These are phyloP conservation scores for Eudorina sp. DNA, from an alignment of 139 green algal species.

Conservation along the genomic window DNA sequence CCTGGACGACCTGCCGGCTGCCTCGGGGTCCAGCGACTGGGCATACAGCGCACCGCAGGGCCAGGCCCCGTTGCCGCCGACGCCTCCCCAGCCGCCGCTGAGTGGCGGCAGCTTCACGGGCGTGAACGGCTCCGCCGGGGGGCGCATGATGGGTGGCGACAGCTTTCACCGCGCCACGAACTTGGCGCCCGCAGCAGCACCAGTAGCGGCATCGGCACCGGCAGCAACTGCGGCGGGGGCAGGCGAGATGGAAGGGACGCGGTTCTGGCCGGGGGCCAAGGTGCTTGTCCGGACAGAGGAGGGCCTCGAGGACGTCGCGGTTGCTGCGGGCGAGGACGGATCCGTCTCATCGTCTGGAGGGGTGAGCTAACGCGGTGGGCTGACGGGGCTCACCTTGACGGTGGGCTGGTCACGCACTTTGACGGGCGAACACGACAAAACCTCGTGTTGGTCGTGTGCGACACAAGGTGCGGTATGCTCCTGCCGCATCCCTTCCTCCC, in stretches of 20 bases:
- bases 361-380: too few species aligned
- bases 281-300: constrained; percentile 10
- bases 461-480: too few species aligned
- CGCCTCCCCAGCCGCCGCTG: neutral
- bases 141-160: too few species aligned
- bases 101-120: neutral
- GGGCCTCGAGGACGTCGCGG: neutral
- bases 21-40: constrained; percentile 17
- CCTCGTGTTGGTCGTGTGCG: too few species aligned
- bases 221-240: neutral
- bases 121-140: neutral
- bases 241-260: neutral
- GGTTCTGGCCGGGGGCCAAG: neutral
- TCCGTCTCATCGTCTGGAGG: too few species aligned
- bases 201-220: neutral
- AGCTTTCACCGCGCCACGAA: too few species aligned
- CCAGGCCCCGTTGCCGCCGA: neutral
- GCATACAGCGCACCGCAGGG: neutral
- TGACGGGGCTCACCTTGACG: too few species aligned
- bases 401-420: too few species aligned
- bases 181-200: too few species aligned
- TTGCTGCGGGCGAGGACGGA: too few species aligned
- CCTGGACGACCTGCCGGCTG: constrained; percentile 25
- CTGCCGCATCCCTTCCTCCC: too few species aligned
- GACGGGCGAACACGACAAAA: too few species aligned